A percentile compares a stretch with the other conserved stretches of the same genome.
These are phyloP conservation scores for Phytophthora kernoviae DNA, from an alignment of 352 stramenopile genomes.

Conservation along the genomic window DNA sequence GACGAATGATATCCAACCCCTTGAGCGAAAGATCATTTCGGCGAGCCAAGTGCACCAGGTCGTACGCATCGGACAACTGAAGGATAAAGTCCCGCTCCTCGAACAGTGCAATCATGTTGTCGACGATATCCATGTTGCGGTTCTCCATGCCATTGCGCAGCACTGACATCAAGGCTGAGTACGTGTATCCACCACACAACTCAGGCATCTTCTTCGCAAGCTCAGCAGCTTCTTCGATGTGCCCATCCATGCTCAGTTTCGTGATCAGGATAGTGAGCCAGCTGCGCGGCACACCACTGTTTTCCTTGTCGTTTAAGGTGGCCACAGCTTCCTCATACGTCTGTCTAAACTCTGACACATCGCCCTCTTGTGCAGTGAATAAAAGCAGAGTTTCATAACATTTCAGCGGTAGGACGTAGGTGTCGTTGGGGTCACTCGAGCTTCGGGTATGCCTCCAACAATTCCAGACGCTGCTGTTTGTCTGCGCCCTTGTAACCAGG, in stretches of 20 bases:
- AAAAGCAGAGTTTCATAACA: conserved; percentile 58
- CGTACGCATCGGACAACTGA: conserved; percentile 49
- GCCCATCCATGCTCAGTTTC: conserved; percentile 40
- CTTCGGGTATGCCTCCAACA: conserved; percentile 60
- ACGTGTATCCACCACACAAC: conserved; percentile 45
- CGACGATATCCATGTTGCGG: conserved; percentile 30
- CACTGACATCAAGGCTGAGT: conserved; percentile 45
- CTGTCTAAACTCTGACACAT: conserved; percentile 38
- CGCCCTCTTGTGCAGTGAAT: conserved; percentile 39
- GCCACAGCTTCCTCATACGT: conserved; percentile 57
- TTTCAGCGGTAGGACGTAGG: conserved; percentile 45
- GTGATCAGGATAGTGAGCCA: conserved; percentile 53
- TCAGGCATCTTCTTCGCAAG: conserved; percentile 45
- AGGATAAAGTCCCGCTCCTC: conserved; percentile 49
- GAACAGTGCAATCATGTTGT: conserved; percentile 41
- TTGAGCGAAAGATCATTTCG: conserved; percentile 44
- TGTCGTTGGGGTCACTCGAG: conserved; percentile 36
- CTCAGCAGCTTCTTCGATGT: conserved; percentile 46
- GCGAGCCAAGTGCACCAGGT: conserved; percentile 55
- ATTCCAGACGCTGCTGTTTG: conserved; percentile 60
- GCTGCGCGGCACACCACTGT: conserved; percentile 40
- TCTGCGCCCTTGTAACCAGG: conserved; percentile 43
- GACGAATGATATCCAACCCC: conserved; percentile 47
- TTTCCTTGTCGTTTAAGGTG: conserved; percentile 31
- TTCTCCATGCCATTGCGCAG: conserved; percentile 38